A percentile compares a stretch with the other conserved stretches of the same genome.
Conservation (phyloP, 176 grass and related monocot species). For the Miscanthus lutarioriparius region DNA sequence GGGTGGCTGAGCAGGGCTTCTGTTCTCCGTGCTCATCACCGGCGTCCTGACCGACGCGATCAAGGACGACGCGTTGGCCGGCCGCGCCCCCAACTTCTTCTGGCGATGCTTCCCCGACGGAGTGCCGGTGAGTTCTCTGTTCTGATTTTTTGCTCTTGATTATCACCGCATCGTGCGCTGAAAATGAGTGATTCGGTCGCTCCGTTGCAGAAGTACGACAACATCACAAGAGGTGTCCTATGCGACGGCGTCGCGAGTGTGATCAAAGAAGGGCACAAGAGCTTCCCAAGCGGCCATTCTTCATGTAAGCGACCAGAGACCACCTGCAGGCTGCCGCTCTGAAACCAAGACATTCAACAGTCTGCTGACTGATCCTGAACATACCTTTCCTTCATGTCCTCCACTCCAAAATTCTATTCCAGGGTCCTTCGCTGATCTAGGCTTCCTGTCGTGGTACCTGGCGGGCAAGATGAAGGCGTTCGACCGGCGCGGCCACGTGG, state of each 20-base stretch:
- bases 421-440: conserved; percentile 48
- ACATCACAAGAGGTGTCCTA: conserved; percentile 18
- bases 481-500: conserved; percentile 37
- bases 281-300: conserved; percentile 43
- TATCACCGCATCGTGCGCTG: not conserved
- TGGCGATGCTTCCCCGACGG: conserved; percentile 51
- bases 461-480: conserved; percentile 50
- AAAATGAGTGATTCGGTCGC: not conserved
- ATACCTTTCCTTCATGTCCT: not conserved
- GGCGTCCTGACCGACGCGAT: conserved; percentile 44
- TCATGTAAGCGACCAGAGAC: not conserved
- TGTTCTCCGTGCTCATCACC: conserved; percentile 47
- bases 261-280: conserved; percentile 52
- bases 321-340: not conserved
- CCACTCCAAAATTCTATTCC: not conserved
- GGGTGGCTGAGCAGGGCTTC: conserved; percentile 24
- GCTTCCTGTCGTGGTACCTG: conserved; percentile 59
- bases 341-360: not conserved
- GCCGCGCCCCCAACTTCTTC: conserved; percentile 52
- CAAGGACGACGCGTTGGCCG: conserved; percentile 55
- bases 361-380: not conserved
- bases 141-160: not conserved
- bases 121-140: conserved; percentile 27
- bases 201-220: conserved; percentile 24
- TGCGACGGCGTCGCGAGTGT: conserved; percentile 11